Base-by-base conservation (phyloP, 139 green algal species). In the Tetratostichococcus sp. region DNA sequence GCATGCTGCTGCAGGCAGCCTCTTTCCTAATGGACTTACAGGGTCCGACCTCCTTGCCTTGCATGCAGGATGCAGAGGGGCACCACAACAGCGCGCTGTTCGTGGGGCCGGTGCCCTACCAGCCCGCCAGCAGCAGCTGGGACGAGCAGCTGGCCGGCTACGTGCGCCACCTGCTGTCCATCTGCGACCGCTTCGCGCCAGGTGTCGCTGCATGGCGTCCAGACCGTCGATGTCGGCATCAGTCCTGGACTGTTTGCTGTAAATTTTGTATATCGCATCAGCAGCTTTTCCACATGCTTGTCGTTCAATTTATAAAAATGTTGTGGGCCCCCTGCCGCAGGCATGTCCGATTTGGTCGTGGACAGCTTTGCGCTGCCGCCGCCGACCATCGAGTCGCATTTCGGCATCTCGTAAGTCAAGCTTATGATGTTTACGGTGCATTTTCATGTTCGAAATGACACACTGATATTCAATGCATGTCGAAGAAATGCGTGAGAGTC, bases 401-500 rank as follows among this genome's bases (percentile, higher is more conserved):
- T 91, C 85, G 86, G 86, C 22, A 91, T 91, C 70, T 77, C 8
- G 14, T 57, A n/a, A n/a, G n/a, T n/a, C n/a, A n/a, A n/a, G n/a
- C n/a, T n/a, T n/a, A n/a, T n/a, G n/a, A n/a, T n/a, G n/a, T n/a
- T n/a, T n/a, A n/a, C n/a, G n/a, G n/a, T n/a, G n/a, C n/a, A n/a
- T n/a, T n/a, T n/a, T n/a, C n/a, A n/a, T n/a, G n/a, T n/a, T n/a
- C n/a, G n/a, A n/a, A n/a, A n/a, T n/a, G n/a, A n/a, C n/a, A n/a
- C n/a, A n/a, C n/a, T n/a, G n/a, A n/a, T n/a, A n/a, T n/a, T n/a
- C n/a, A n/a, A n/a, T n/a, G n/a, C n/a, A n/a, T n/a, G n/a, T n/a
- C n/a, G n/a, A n/a, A n/a, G n/a, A n/a, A n/a, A n/a, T n/a, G n/a
- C n/a, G n/a, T n/a, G n/a, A n/a, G n/a, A n/a, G n/a, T n/a, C n/a